Base-by-base conservation (phyloP, 2,329 filamentous ascomycete genomes). In the Orbilia javanica region DNA sequence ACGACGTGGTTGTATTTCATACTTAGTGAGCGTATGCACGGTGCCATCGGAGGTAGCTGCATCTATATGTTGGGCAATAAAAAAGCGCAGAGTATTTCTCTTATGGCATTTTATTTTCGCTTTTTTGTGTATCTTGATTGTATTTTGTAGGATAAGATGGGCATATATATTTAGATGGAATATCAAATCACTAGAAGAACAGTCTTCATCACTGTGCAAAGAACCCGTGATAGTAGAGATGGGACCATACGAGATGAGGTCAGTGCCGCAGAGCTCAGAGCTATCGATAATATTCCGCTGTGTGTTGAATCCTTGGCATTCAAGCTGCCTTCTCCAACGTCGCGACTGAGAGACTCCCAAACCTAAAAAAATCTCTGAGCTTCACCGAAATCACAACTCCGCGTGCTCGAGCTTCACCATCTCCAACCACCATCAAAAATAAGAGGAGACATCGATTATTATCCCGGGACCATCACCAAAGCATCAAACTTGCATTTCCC, bases 341-440 rank as follows among this genome's bases (percentile, higher is more conserved):
- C 57, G 57, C 57, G 62, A 50, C 42, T 48, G 52, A 4, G 1
- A 3, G 25, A 50, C 39, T 34, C 39, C 4, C 11, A 27, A 36
- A 36, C 42, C 62, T 34, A 39, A 65, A 65, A 46, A 65, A 65
- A 48, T 50, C 42, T 65, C 27, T 65, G 62, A 65, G 39, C 55
- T 62, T 34, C 27, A 39, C 18, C 27, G 42, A 4, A 20, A 25
- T 10, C 18, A 39, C 13, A 34, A 34, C 52, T 39, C n/a, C 52
- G 29, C 34, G 52, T 57, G 20, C 29, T n/a, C 39, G 10, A 50
- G 42, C 48, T 36, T 34, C 29, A 18, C 48, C 39, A 48, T 48
- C 25, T 39, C 36, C 36, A 39, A 39, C 36, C 36, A n/a, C n/a
- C n/a, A n/a, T n/a, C n/a, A 31, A 11, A 39, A 11, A 39, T 39